Conservation (phyloP, 192 early-diverging fungal genomes). For the Entrophospora sp. region DNA sequence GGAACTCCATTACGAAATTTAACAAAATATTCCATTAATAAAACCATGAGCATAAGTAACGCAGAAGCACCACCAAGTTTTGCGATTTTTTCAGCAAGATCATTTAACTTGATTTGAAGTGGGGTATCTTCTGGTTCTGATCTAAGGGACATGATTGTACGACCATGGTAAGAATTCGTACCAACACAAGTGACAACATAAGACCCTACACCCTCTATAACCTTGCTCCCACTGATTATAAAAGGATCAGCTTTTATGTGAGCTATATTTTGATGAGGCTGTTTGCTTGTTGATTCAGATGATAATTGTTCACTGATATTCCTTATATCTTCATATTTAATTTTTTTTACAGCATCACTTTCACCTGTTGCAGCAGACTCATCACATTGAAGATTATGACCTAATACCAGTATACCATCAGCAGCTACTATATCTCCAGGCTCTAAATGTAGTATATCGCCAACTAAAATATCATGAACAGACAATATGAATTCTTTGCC, state of each 20-base stretch:
- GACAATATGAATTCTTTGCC: conserved; percentile 60
- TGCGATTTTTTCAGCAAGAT: conserved; percentile 85
- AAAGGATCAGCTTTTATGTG: conserved; percentile 58
- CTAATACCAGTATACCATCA: conserved; percentile 78
- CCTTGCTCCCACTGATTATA: conserved; percentile 87
- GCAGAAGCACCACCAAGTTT: conserved; percentile 85
- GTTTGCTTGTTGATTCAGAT: too few species aligned
- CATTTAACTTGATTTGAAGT: conserved; percentile 83
- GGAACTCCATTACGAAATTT: conserved; percentile 35
- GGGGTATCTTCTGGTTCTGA: conserved; percentile 83
- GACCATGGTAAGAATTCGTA: conserved; percentile 79
- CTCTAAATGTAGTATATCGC: conserved; percentile 79
- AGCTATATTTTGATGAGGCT: too few species aligned
- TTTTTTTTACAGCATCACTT: conserved; percentile 78
- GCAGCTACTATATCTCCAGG: conserved; percentile 90
- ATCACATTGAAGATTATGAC: conserved; percentile 77
- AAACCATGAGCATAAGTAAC: conserved; percentile 73
- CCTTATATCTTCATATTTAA: conserved; percentile 43
- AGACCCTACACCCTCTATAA: conserved; percentile 78
- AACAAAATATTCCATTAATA: conserved; percentile 84
- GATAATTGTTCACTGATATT: too few species aligned
- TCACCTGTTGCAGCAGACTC: conserved; percentile 93
- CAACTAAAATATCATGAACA: conserved; percentile 73
- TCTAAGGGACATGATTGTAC: conserved; percentile 79
- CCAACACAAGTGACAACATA: conserved; percentile 85